These are phyloP conservation scores for Croton laevigatus DNA, from an alignment of 441 rosid species.

Conservation along the genomic window DNA sequence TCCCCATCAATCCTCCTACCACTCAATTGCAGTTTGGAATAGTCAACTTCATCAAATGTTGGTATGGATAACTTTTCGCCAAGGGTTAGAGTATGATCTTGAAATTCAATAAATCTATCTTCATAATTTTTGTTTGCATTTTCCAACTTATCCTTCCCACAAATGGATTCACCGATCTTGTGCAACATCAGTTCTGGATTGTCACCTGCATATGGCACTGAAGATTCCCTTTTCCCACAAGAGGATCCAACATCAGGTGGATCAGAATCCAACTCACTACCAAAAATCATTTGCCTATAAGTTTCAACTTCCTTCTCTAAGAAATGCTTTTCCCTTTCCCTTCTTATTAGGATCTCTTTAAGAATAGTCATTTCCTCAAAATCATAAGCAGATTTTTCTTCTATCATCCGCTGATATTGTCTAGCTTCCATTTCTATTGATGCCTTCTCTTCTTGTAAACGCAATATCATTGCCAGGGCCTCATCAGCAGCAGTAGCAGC, in stretches of 20 bases:
- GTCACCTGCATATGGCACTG: conserved; percentile 28
- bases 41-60: conserved; percentile 4
- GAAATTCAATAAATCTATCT: conserved; percentile 27
- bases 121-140: conserved; percentile 23
- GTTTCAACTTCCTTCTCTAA: conserved; percentile 76
- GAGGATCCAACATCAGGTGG: conserved; percentile 23
- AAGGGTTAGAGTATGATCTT: conserved; percentile 30
- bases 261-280: conserved; percentile 39
- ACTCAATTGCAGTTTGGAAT: conserved; percentile 16
- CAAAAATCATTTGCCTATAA: conserved; percentile 48
- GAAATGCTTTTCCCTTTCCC: conserved; percentile 76
- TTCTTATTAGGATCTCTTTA: conserved; percentile 69
- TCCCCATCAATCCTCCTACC: conserved; percentile 19
- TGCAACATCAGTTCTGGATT: conserved; percentile 30
- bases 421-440: conserved; percentile 60
- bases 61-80: conserved; percentile 26
- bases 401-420: conserved; percentile 74
- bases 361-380: conserved; percentile 80
- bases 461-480: conserved; percentile 69
- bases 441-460: conserved; percentile 59
- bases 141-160: conserved; percentile 28
- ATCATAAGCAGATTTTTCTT: conserved; percentile 74
- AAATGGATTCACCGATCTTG: conserved; percentile 23
- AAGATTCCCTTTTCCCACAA: conserved; percentile 25
- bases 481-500: conserved; percentile 80